Conservation (phyloP, 2,329 filamentous ascomycete species). For the Claviceps cyperi region DNA sequence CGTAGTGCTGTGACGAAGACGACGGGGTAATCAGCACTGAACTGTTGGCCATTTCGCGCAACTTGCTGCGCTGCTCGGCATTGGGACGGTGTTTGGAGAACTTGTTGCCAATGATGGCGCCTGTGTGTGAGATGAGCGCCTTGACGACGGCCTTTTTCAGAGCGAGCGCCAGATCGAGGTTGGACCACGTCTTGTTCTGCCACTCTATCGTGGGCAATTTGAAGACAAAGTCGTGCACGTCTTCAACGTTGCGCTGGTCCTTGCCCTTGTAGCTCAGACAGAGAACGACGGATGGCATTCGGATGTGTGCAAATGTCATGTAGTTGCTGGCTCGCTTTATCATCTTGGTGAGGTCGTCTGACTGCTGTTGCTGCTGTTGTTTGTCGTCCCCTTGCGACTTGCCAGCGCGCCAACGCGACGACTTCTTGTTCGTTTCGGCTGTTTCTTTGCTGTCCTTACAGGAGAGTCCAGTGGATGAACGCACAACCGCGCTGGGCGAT, state of each 20-base stretch:
- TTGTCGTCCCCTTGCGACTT: conserved; percentile 37
- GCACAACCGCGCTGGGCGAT: conserved; percentile 26
- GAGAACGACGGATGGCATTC: conserved; percentile 85
- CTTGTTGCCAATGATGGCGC: conserved; percentile 95
- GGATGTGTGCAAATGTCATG: conserved; percentile 93
- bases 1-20: conserved; percentile 21
- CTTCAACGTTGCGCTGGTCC: conserved; percentile 87
- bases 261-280: conserved; percentile 96
- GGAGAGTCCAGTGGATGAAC: conserved; percentile 32
- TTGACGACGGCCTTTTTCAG: conserved; percentile 91
- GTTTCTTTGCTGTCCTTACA: conserved; percentile 25
- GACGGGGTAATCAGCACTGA: conserved; percentile 44
- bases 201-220: conserved; percentile 88
- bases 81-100: conserved; percentile 77
- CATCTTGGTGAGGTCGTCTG: conserved; percentile 93
- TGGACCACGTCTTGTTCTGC: conserved; percentile 98
- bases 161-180: conserved; percentile 80
- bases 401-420: conserved; percentile 39
- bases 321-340: conserved; percentile 88
- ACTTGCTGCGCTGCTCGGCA: conserved; percentile 61
- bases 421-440: conserved; percentile 28
- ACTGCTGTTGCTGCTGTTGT: conserved; percentile 44
- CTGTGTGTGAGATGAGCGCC: conserved; percentile 86
- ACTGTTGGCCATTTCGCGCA: conserved; percentile 73
- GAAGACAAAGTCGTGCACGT: conserved; percentile 96